phyloP scores from a whole-genome alignment of 2,329 filamentous ascomycete species.

The Fusarium sp. region DNA sequence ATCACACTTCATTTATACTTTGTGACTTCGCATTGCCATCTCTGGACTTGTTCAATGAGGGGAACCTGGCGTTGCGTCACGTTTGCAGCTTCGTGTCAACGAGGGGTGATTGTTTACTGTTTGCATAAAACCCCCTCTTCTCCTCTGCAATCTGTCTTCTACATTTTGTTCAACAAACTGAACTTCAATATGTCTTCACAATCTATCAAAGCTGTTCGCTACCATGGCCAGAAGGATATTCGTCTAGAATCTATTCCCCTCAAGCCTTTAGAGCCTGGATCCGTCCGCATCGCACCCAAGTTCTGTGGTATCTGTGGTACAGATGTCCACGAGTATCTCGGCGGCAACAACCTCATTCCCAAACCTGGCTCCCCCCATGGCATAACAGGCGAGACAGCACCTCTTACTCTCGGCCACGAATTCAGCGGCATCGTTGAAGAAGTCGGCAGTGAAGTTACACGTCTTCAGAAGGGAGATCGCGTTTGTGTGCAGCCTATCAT shows the following conservation, averaged over 20 bases:
- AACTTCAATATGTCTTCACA: neutral
- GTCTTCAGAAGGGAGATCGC: constrained; percentile 9
- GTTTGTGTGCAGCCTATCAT: constrained; percentile 26
- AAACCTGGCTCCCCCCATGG: constrained; percentile 25
- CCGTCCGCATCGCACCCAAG: constrained; percentile 4
- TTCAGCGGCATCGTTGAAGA: constrained; percentile 21
- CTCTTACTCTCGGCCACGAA: constrained; percentile 18
- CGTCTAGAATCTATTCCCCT: constrained; percentile 8
- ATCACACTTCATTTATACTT: constrained; percentile 4
- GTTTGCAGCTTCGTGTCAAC: neutral
- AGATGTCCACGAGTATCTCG: constrained; percentile 23
- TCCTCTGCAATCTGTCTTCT: neutral
- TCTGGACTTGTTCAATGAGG: constrained; percentile 11
- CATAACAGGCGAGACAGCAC: constrained; percentile 21
- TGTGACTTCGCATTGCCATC: constrained; percentile 27
- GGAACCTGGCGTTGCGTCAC: constrained; percentile 14
- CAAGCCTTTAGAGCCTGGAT: neutral
- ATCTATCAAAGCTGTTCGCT: constrained; percentile 17
- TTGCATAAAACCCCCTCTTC: constrained; percentile 1
- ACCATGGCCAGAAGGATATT: constrained; percentile 12
- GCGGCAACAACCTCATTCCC: constrained; percentile 25
- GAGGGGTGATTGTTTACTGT: neutral
- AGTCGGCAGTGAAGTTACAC: constrained; percentile 15
- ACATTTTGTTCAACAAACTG: neutral
- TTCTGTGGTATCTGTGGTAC: constrained; percentile 25